Evolutionary conservation across 768 basidiomycete species (phyloP).

Genomic region (Xanthoconium purpureum): DNA sequence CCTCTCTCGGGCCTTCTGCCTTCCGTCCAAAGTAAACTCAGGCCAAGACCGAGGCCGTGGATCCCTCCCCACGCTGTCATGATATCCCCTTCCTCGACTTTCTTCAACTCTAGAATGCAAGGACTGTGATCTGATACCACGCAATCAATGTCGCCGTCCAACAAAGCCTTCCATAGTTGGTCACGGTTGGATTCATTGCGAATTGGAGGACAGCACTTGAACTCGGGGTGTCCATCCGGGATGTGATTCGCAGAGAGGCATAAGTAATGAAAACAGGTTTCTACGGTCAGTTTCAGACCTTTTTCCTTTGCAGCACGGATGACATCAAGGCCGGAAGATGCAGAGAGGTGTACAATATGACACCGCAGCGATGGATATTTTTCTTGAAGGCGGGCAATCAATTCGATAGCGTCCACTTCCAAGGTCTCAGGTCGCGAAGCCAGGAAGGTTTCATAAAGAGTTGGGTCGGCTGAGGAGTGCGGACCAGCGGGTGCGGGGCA

Average conservation of each 20-base stretch:
- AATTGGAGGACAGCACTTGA: conserved; percentile 97
- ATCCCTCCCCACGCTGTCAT: conserved; percentile 96
- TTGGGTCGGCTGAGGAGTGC: conserved; percentile 38
- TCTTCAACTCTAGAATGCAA: conserved; percentile 80
- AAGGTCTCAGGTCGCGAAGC: conserved; percentile 76
- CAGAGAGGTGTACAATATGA: conserved; percentile 95
- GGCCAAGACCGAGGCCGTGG: conserved; percentile 83
- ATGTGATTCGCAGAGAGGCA: conserved; percentile 70
- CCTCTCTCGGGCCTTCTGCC: conserved; percentile 49
- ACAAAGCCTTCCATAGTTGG: conserved; percentile 75
- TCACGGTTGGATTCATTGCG: conserved; percentile 71
- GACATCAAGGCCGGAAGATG: conserved; percentile 73
- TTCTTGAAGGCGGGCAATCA: conserved; percentile 66
- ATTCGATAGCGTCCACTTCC: conserved; percentile 77
- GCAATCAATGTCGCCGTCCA: conserved; percentile 82
- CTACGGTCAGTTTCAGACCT: conserved; percentile 77
- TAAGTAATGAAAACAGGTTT: conserved; percentile 98
- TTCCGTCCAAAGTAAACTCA: conserved; percentile 90
- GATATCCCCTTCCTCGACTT: conserved; percentile 70
- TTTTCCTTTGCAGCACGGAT: conserved; percentile 66
- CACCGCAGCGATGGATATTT: conserved; percentile 67
- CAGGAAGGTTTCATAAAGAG: conserved; percentile 78
- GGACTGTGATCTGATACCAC: conserved; percentile 97
- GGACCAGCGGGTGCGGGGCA: conserved; percentile 11
- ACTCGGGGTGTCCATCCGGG: conserved; percentile 74